phyloP scores from a whole-genome alignment of 495 filamentous ascomycete species.

The Penicillium canescens region DNA sequence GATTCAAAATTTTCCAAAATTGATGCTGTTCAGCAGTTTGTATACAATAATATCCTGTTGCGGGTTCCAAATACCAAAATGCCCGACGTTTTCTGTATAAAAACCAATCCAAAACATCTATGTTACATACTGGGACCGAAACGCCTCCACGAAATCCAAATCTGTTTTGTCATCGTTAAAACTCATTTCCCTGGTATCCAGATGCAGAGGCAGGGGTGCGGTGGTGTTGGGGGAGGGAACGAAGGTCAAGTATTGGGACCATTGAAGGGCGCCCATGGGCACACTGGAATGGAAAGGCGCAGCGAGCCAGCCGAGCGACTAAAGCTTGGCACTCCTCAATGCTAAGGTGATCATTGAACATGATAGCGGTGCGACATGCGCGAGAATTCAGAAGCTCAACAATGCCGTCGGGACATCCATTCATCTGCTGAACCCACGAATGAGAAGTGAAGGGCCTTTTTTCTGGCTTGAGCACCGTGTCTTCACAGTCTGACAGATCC shows the following conservation, averaged over 20 bases:
- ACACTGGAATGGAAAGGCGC: conserved; percentile 90
- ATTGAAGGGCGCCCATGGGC: conserved; percentile 82
- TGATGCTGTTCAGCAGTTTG: too few species aligned
- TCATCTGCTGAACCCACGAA: conserved; percentile 59
- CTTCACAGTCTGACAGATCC: not conserved
- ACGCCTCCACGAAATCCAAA: conserved; percentile 19
- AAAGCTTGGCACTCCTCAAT: conserved; percentile 65
- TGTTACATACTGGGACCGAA: conserved; percentile 11
- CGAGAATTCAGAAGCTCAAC: conserved; percentile 86
- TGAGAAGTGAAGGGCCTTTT: not conserved
- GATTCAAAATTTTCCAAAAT: too few species aligned
- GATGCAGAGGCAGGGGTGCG: not conserved
- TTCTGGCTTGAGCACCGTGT: not conserved
- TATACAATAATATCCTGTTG: too few species aligned
- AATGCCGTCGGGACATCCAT: conserved; percentile 73
- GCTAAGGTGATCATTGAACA: conserved; percentile 87
- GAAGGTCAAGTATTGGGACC: conserved; percentile 68
- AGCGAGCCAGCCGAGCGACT: conserved; percentile 60
- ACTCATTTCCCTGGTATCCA: not conserved
- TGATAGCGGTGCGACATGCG: conserved; percentile 88
- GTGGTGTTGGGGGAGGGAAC: conserved; percentile 6
- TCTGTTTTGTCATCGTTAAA: conserved; percentile 9
- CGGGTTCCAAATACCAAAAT: too few species aligned
- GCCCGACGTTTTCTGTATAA: not conserved
- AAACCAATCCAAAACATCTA: not conserved